Evolutionary conservation across 192 early-diverging fungal species (phyloP).

Genomic region (Coemansia sp.): DNA sequence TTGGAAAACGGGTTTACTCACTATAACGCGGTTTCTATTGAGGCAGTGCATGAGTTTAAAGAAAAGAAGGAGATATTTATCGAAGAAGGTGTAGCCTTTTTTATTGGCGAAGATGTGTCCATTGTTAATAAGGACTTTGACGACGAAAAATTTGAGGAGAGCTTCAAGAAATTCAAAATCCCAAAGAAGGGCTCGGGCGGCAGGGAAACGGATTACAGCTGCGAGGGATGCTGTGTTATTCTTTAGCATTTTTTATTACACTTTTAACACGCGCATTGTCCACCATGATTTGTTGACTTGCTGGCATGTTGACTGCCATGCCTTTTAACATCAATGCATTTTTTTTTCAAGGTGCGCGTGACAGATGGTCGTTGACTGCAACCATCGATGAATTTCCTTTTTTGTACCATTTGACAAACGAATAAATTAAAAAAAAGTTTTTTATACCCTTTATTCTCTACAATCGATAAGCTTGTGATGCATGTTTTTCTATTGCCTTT

Average conservation of each 20-base stretch:
- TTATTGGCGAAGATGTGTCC: neutral
- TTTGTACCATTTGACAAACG: too few species aligned
- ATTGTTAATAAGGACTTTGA: neutral
- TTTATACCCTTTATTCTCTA: too few species aligned
- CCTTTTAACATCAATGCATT: neutral
- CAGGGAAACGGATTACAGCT: neutral
- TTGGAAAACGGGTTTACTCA: neutral
- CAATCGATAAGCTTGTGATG: too few species aligned
- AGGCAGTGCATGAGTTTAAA: neutral
- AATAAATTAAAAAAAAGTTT: too few species aligned
- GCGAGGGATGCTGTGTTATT: neutral
- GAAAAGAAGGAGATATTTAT: neutral
- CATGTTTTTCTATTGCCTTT: too few species aligned
- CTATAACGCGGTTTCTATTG: neutral
- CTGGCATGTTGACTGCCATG: neutral
- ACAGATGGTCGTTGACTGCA: too few species aligned
- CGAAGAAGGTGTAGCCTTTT: neutral
- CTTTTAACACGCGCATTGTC: neutral
- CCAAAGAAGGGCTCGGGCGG: neutral
- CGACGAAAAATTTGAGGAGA: neutral
- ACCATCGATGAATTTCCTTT: too few species aligned
- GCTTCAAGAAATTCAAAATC: neutral
- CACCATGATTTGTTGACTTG: neutral
- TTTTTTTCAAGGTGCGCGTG: too few species aligned
- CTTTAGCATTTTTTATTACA: neutral